Evolutionary conservation across 2,329 filamentous ascomycete species (phyloP).

Genomic region (Botrytis elliptica): DNA sequence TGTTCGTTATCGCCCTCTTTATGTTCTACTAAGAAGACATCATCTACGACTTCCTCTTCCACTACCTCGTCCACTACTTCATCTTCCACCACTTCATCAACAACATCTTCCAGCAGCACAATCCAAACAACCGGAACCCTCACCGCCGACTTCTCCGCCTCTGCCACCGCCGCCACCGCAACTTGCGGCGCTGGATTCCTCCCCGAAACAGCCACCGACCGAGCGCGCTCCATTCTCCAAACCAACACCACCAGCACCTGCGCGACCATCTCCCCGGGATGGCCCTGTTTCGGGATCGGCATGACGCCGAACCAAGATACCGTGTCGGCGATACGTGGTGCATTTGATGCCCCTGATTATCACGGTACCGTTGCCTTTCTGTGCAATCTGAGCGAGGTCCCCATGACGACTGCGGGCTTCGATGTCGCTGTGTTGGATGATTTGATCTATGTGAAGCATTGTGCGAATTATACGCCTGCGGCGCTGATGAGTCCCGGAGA

Average conservation of each 20-base stretch:
- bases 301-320: not conserved
- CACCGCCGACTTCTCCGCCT: not conserved
- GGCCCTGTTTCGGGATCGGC: not conserved
- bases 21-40: not conserved
- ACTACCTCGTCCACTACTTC: not conserved
- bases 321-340: fast-evolving
- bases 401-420: not conserved
- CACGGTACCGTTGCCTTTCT: not conserved
- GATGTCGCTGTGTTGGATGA: not conserved
- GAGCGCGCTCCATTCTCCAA: not conserved
- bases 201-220: not conserved
- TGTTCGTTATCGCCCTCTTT: not conserved
- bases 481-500: not conserved
- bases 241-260: not conserved
- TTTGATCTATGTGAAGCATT: not conserved
- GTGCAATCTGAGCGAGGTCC: not conserved
- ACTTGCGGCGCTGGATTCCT: not conserved
- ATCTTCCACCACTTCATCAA: not conserved
- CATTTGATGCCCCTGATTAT: not conserved
- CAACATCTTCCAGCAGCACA: not conserved
- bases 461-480: not conserved
- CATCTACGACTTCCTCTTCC: not conserved
- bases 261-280: not conserved
- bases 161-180: not conserved
- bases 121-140: not conserved